phyloP scores from a whole-genome alignment of 306 rosid genomes.

The Quercus engelmannii region DNA sequence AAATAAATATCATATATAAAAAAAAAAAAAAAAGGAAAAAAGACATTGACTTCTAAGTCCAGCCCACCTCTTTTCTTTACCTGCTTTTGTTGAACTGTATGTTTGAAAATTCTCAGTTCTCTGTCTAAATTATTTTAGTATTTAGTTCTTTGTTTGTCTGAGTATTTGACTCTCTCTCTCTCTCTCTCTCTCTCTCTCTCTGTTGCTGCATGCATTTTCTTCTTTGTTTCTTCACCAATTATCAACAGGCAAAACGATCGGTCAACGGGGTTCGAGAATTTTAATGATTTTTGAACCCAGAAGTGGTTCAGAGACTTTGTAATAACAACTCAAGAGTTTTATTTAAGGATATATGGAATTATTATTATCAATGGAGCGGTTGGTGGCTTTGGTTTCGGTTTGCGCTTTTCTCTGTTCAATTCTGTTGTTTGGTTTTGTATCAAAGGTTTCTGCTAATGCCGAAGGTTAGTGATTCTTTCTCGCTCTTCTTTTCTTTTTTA shows the following conservation, averaged over 20 bases:
- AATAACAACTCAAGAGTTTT: constrained; percentile 1
- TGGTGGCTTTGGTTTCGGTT: constrained; percentile 30
- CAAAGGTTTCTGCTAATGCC: constrained; percentile 47
- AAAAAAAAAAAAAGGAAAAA: no score
- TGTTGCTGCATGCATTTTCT: neutral
- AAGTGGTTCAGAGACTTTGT: neutral
- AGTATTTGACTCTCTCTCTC: neutral
- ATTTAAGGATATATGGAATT: neutral
- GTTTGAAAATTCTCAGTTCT: neutral
- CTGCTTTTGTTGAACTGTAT: neutral
- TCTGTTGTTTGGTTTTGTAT: constrained; percentile 49
- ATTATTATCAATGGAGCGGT: constrained; percentile 26
- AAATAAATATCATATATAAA: neutral
- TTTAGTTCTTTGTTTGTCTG: neutral
- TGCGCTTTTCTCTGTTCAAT: constrained; percentile 43
- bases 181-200: neutral
- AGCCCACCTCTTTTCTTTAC: neutral
- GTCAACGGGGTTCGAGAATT: neutral
- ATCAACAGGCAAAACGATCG: neutral
- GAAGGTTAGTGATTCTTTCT: constrained; percentile 50
- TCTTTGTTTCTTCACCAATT: neutral
- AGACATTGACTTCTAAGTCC: neutral
- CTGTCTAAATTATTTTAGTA: neutral
- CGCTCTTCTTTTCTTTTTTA: neutral
- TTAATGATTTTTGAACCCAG: neutral